Conservation (phyloP, 139 green algal genomes). For the Limnomonas spitsbergensis region DNA sequence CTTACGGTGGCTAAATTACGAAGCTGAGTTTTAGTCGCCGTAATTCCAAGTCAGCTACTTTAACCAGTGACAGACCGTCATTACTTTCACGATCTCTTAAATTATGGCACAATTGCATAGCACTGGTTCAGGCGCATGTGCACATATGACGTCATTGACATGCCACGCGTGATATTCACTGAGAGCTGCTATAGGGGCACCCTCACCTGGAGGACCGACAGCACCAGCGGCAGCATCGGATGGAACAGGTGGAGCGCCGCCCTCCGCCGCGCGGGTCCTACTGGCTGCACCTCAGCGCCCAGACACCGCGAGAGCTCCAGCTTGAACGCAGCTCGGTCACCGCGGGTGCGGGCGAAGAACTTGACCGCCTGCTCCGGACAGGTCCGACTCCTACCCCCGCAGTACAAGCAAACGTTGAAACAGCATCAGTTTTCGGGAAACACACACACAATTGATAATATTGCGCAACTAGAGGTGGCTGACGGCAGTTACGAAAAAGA, state of each 20-base stretch:
- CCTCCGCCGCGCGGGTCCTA: neutral
- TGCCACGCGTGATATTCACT: no score
- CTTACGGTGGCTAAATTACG: no score
- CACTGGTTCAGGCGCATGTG: no score
- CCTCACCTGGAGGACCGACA: neutral
- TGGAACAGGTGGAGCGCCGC: slow-evolving; percentile 5
- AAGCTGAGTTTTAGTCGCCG: no score
- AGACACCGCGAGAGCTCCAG: neutral
- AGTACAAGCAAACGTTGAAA: neutral
- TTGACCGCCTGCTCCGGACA: neutral
- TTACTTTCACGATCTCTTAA: no score
- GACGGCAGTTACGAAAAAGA: no score
- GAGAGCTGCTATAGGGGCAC: neutral
- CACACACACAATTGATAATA: neutral
- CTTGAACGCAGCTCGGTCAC: slow-evolving; percentile 2
- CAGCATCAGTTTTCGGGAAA: neutral
- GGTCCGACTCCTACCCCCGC: neutral
- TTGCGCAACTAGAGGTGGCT: no score
- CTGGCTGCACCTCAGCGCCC: neutral
- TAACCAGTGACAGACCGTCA: no score
- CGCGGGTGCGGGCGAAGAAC: neutral
- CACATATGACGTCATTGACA: no score
- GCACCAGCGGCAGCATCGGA: neutral
- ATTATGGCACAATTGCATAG: no score
- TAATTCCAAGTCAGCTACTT: no score